Conservation (phyloP, 805 yeast genomes). For the Wickerhamiella alocasiicola region DNA sequence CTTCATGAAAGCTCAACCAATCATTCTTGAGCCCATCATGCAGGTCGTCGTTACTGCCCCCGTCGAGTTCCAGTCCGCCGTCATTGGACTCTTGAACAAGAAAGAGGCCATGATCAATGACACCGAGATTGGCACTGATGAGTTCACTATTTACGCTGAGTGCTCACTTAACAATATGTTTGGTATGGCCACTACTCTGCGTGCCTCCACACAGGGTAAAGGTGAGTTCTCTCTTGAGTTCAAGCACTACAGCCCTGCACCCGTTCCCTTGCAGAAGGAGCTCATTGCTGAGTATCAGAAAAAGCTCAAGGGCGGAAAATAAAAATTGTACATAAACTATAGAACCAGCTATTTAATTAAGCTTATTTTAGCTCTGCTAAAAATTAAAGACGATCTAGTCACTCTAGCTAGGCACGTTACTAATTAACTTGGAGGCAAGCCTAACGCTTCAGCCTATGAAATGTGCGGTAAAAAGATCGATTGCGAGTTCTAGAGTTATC, state of each 20-base stretch:
- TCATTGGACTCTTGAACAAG: slow-evolving; percentile 85
- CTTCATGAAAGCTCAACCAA: slow-evolving; percentile 71
- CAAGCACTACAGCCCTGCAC: slow-evolving; percentile 79
- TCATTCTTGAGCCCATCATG: slow-evolving; percentile 94
- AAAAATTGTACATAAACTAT: slow-evolving; percentile 18
- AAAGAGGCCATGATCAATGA: slow-evolving; percentile 84
- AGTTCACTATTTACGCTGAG: slow-evolving; percentile 84
- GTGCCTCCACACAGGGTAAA: slow-evolving; percentile 97
- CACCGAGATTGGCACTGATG: slow-evolving; percentile 89
- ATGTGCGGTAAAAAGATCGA: slow-evolving; percentile 3
- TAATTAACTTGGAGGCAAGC: too few species aligned
- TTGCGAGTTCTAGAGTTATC: slow-evolving; percentile 6
- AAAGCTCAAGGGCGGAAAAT: slow-evolving; percentile 34
- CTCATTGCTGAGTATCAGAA: slow-evolving; percentile 73
- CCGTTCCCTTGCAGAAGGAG: slow-evolving; percentile 82
- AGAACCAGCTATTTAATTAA: neutral
- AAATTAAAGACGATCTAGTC: too few species aligned
- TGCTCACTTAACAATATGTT: slow-evolving; percentile 94
- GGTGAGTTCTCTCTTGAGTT: slow-evolving; percentile 96
- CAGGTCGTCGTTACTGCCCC: slow-evolving; percentile 88
- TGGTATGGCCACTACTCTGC: slow-evolving; percentile 86
- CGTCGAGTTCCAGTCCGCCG: slow-evolving; percentile 86
- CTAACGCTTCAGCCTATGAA: neutral
- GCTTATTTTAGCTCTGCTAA: neutral
- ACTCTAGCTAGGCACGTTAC: too few species aligned